Percentiles rank a stretch among this genome's conserved stretches.
Evolutionary conservation across 768 basidiomycete species (phyloP).

Genomic region (Rhodotorula toruloides): DNA sequence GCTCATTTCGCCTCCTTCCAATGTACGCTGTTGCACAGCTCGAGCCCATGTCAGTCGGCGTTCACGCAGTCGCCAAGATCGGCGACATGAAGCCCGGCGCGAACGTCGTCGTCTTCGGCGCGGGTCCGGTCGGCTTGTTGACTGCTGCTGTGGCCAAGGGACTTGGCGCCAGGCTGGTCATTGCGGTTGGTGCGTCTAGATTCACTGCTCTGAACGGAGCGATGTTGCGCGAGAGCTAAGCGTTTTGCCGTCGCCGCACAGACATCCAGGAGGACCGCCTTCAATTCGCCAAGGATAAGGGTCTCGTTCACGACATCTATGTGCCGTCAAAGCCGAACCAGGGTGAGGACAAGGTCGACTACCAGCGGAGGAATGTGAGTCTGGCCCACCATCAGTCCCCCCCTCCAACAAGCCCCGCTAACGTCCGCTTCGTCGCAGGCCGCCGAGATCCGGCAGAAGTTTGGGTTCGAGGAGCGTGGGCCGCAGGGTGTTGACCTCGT

Average conservation of each 20-base stretch:
- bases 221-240: slow-evolving; percentile 46
- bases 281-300: slow-evolving; percentile 77
- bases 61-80: slow-evolving; percentile 77
- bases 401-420: not conserved
- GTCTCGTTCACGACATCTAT: slow-evolving; percentile 59
- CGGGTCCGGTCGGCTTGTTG: slow-evolving; percentile 70
- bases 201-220: too few relatives aligned
- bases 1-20: not conserved
- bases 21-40: slow-evolving; percentile 54
- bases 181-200: slow-evolving; percentile 64
- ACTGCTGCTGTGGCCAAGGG: slow-evolving; percentile 96
- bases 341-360: slow-evolving; percentile 64
- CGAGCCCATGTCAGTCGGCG: slow-evolving; percentile 87
- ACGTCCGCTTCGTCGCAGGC: slow-evolving; percentile 53
- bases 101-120: slow-evolving; percentile 78
- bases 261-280: slow-evolving; percentile 59
- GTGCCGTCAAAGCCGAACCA: slow-evolving; percentile 57
- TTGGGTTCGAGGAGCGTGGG: slow-evolving; percentile 69
- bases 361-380: slow-evolving; percentile 52
- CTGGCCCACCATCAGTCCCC: not conserved
- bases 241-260: not conserved
- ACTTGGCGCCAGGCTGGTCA: slow-evolving; percentile 73
- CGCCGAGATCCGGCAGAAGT: slow-evolving; percentile 58
- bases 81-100: slow-evolving; percentile 68
- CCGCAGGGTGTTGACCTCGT: slow-evolving; percentile 71